Percentiles rank a stretch among this genome's conserved stretches.
Evolutionary conservation across 2,329 filamentous ascomycete genomes (phyloP).

Genomic region (Pseudogymnoascus sp.): DNA sequence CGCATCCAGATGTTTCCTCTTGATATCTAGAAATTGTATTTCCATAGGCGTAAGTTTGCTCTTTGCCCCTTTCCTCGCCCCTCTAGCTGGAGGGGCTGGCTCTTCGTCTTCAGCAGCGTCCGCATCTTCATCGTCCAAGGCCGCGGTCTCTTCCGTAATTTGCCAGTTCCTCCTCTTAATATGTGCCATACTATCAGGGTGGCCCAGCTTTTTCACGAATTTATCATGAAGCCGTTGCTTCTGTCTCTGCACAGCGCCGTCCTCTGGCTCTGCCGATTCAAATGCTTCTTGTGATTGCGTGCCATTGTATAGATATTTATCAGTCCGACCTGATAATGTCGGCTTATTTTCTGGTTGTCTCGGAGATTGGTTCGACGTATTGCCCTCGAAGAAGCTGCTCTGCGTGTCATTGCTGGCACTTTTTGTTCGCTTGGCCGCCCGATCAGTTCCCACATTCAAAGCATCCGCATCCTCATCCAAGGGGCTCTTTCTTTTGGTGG

Average conservation of each 20-base stretch:
- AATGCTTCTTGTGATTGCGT: slow-evolving; percentile 23
- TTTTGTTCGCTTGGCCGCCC: slow-evolving; percentile 40
- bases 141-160: slow-evolving; percentile 46
- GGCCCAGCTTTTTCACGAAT: slow-evolving; percentile 86
- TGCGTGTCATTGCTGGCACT: slow-evolving; percentile 34
- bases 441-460: slow-evolving; percentile 33
- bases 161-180: slow-evolving; percentile 54
- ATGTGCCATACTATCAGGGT: slow-evolving; percentile 70
- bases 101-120: slow-evolving; percentile 54
- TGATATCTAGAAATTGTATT: slow-evolving; percentile 87
- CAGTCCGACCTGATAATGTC: slow-evolving; percentile 37
- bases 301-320: slow-evolving; percentile 45
- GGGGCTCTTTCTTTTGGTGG: slow-evolving; percentile 42
- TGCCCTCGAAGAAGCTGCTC: slow-evolving; percentile 35
- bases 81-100: slow-evolving; percentile 43
- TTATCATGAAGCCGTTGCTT: slow-evolving; percentile 71
- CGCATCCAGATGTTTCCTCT: slow-evolving; percentile 82
- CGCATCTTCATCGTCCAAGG: slow-evolving; percentile 39
- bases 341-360: slow-evolving; percentile 16
- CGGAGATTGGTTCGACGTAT: slow-evolving; percentile 29
- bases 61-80: slow-evolving; percentile 64
- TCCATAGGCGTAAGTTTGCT: slow-evolving; percentile 91
- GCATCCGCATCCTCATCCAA: slow-evolving; percentile 42
- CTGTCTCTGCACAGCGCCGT: slow-evolving; percentile 45
- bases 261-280: slow-evolving; percentile 37